Evolutionary conservation across 352 stramenopile genomes (phyloP), one percentile per base, ranked within the genome.

Genomic region (Saprolegnia parasitica): DNA sequence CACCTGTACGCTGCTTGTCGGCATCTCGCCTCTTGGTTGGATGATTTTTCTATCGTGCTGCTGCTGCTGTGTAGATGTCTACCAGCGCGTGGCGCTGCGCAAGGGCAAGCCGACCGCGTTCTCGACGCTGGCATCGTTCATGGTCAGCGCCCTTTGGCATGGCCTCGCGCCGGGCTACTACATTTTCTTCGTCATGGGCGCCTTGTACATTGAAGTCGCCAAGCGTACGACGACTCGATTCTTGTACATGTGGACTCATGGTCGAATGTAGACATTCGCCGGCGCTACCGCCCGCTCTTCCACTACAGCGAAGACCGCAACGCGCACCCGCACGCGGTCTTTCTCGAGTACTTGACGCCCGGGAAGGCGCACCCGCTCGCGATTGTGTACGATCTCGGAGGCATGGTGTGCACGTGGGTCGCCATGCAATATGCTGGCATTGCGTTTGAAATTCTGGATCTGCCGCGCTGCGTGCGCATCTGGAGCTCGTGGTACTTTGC

Each of bases 161-260:
- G 87, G 87, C 76, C 74, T 95, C 21, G 88, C 84, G n/a, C 87
- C 87, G 29, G 87, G 87, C 6, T 95, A 95, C 74, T 95, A 95
- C 71, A 71, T 93, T 23, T 95, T 95, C 73, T 95, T 95, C 75
- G 80, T 95, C 56, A 76, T 91, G 49, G 85, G 83, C 68, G 85
- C 80, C 26, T 80, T 93, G 58, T 92, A 93, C 78, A 90, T 93
- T 40, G 87, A 95, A 83, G 87, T 89, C 42, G 87, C 84, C 73
- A 92, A 93, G 74, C 76, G 83, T 89, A 68, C 56, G 81, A 84
- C 18, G n/a, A n/a, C n/a, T 55, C 47, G 5, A 29, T 55, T 35
- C 5, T 35, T 35, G 29, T n/a, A n/a, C n/a, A n/a, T n/a, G n/a
- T 35, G 3, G 42, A 49, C 18, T 49, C 18, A 49, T n/a, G 3